Evolutionary conservation across 148 eudicot genomes (phyloP).

Genomic region (Rhododendron henanense): DNA sequence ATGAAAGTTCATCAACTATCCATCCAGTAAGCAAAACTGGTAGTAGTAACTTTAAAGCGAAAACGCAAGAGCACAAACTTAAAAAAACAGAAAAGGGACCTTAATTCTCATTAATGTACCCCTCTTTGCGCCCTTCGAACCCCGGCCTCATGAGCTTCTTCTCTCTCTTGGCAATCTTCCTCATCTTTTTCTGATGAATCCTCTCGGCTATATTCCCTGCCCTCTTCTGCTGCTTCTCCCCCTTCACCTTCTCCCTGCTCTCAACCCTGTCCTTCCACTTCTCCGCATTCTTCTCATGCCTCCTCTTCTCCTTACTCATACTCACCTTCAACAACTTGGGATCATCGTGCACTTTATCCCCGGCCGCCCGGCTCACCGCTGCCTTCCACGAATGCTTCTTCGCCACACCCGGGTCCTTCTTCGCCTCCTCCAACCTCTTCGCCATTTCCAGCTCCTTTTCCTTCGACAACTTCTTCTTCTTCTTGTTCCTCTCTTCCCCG

Average conservation of each 20-base stretch:
- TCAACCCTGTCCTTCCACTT: constrained; percentile 79
- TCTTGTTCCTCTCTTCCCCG: constrained; percentile 32
- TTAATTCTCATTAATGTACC: constrained; percentile 8
- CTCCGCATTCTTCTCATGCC: constrained; percentile 71
- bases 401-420: constrained; percentile 60
- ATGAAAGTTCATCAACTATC: not conserved
- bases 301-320: constrained; percentile 65
- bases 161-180: constrained; percentile 18
- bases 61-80: not conserved
- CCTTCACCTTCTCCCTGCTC: constrained; percentile 54
- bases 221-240: constrained; percentile 17
- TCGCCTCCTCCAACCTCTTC: constrained; percentile 52
- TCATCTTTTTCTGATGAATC: constrained; percentile 15
- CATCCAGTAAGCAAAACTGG: not conserved
- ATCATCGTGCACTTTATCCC: constrained; percentile 79
- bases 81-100: not conserved
- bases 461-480: constrained; percentile 59
- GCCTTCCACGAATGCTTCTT: constrained; percentile 75
- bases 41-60: not conserved
- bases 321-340: constrained; percentile 66
- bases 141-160: constrained; percentile 62
- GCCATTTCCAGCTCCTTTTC: constrained; percentile 64
- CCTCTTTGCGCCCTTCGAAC: constrained; percentile 37
- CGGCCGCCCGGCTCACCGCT: constrained; percentile 67
- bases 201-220: constrained; percentile 8